Evolutionary conservation across 2,329 filamentous ascomycete species (phyloP), one percentile per base, ranked within the genome.

Genomic region (Fusarium floridanum): DNA sequence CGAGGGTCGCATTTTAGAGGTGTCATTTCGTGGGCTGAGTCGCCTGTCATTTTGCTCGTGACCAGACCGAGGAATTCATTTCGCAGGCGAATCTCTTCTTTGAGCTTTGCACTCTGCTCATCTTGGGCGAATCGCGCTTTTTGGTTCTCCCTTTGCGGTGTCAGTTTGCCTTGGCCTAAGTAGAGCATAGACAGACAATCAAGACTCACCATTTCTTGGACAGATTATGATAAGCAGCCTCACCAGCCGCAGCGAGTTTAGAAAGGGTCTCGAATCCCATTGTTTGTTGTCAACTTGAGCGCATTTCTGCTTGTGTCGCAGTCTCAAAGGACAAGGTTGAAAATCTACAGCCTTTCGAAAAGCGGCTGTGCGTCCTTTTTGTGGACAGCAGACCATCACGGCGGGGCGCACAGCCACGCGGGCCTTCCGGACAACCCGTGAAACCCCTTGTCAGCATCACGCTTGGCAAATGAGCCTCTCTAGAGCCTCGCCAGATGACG

Each of bases 221-320:
- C 10, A 76, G 17, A 36, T 61, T 75, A 8, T 75, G 73, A 27
- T 63, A 75, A 12, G 56, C 73, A 10, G 73, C 73, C n/a, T 75
- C 73, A 9, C 73, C 37, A 3, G 64, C 67, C 7, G 64, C 45
- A 7, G 73, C 62, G 48, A 75, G 43, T 27, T 69, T 76, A 3
- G 5, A 71, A 24, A 76, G 73, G 73, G 73, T 64, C 39, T 76
- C 64, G 14, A 75, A 48, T 76, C 66, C 73, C 73, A 75, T 75
- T 11, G 29, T 72, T 56, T 27, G 39, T 6, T 60, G 66, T 55
- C 70, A 71, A 41, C 50, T 48, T 2, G 61, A n/a, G 16, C 5
- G 20, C 72, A 74, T 74, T 37, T 36, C 16, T 24, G n/a, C 27
- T 10, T 59, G 16, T 17, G 27, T 16, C 34, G 14, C 22, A 12